Evolutionary conservation across 768 basidiomycete species (phyloP).

Genomic region (Tricholoma hemisulphureum): DNA sequence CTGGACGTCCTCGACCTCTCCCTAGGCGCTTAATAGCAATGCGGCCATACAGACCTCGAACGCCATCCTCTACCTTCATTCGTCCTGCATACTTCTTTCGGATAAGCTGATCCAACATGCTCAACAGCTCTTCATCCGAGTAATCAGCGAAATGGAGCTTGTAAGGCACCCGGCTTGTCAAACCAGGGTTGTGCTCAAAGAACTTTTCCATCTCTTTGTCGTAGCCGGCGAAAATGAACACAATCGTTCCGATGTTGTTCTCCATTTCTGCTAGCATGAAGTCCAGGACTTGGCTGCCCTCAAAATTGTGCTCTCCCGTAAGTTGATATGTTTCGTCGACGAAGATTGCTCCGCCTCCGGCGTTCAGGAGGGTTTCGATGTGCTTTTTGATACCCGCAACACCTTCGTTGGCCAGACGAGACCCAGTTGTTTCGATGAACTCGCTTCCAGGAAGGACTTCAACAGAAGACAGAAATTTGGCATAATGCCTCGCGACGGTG

Average conservation of each 20-base stretch:
- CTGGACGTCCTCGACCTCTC: conserved; percentile 53
- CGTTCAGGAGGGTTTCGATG: conserved; percentile 43
- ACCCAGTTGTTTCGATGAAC: conserved; percentile 65
- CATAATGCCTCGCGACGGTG: conserved; percentile 63
- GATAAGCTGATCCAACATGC: conserved; percentile 53
- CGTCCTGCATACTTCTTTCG: conserved; percentile 42
- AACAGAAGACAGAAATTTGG: conserved; percentile 57
- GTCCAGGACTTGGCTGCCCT: conserved; percentile 61
- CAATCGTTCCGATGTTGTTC: conserved; percentile 59
- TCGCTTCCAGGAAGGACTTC: conserved; percentile 48
- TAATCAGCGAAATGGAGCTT: conserved; percentile 61
- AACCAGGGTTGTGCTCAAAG: conserved; percentile 73
- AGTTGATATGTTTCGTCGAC: conserved; percentile 75
- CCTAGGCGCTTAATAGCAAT: conserved; percentile 62
- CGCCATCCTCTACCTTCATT: conserved; percentile 58
- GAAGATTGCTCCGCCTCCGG: conserved; percentile 65
- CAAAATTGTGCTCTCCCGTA: conserved; percentile 42
- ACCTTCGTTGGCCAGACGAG: conserved; percentile 56
- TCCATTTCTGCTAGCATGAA: conserved; percentile 76
- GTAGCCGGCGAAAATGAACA: conserved; percentile 73
- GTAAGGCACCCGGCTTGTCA: conserved; percentile 67
- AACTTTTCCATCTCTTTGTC: conserved; percentile 73
- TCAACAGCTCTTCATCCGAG: conserved; percentile 50
- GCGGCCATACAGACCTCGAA: conserved; percentile 51
- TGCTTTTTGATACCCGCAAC: conserved; percentile 50